Base-by-base conservation (phyloP, 345 rosid genomes). In the Aquilaria sinensis region DNA sequence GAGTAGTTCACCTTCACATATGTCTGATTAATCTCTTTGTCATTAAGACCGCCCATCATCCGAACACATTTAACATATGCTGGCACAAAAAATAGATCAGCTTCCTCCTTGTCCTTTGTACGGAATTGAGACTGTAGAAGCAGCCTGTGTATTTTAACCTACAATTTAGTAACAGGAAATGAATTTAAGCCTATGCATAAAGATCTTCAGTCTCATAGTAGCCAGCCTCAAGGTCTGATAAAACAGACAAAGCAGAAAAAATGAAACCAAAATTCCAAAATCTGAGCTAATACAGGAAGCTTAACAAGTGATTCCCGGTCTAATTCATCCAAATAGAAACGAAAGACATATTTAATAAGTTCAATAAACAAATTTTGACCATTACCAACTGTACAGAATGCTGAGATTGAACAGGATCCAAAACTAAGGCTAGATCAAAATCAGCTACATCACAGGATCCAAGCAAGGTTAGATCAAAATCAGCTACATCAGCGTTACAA, bases 41-140 rank as follows among this genome's bases (percentile, higher is more conserved):
- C 99, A 67, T 76, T 90, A 60, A 94, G 96, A 51, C 96, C 99
- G 58, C 96, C 97, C 81, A 78, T 68, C 96, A 88, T 83, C 64
- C 96, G 80, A 14, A 94, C 90, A 72, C 99, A 94, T 64, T 88
- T 94, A 9, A 64, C 91, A 77, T 90, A 90, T 12, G 97, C 75
- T 29, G 99, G 99, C 63, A 94, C 99, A 48, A 94, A 94, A 84
- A 94, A 94, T 49, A 94, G 69, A 82, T 94, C 88, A 12, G 97
- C 97, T 57, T 90, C 91, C 32, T 84, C 96, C 74, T 88, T 90
- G 65, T 72, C 74, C 53, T 63, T 80, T 5, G 97, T 87, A n/a
- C 91, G 84, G 55, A 71, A 85, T 58, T 69, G 83, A 13, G 96
- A 94, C 69, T 88, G 66, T 50, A 85, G 49, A 47, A 90, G 72